These are phyloP conservation scores for Lactarius trivialis DNA, from an alignment of 768 basidiomycete species.

Conservation along the genomic window DNA sequence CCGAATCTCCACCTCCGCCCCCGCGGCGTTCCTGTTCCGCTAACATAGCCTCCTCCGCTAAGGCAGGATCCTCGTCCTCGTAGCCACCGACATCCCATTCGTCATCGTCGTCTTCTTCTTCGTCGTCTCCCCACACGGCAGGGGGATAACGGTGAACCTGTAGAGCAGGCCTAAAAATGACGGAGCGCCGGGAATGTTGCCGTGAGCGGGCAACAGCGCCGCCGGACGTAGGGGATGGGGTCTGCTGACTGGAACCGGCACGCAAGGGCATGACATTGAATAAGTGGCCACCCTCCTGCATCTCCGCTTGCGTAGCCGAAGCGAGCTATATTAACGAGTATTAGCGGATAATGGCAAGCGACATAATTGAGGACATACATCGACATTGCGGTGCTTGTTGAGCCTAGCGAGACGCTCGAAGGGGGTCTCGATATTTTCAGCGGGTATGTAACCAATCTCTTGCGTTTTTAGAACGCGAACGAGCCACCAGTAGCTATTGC, in stretches of 20 bases:
- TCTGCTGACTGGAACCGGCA: slow-evolving; percentile 38
- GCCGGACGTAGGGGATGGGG: slow-evolving; percentile 45
- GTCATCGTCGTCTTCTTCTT: slow-evolving; percentile 47
- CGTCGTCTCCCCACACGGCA: slow-evolving; percentile 77
- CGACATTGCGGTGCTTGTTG: slow-evolving; percentile 96
- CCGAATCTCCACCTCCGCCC: slow-evolving; percentile 43
- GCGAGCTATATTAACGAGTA: slow-evolving; percentile 47
- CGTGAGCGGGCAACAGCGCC: slow-evolving; percentile 28
- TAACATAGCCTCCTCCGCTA: slow-evolving; percentile 51
- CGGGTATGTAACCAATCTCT: slow-evolving; percentile 98
- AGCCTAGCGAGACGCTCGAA: slow-evolving; percentile 92
- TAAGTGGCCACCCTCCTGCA: slow-evolving; percentile 52
- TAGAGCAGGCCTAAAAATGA: slow-evolving; percentile 67
- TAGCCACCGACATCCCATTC: slow-evolving; percentile 68
- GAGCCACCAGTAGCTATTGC: slow-evolving; percentile 99
- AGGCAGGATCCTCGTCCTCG: slow-evolving; percentile 59
- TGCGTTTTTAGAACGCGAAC: slow-evolving; percentile 97
- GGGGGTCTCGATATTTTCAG: slow-evolving; percentile 98
- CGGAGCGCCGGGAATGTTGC: slow-evolving; percentile 30
- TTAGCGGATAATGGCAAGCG: neutral
- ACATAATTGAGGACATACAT: slow-evolving; percentile 48
- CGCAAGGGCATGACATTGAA: slow-evolving; percentile 46
- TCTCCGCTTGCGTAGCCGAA: slow-evolving; percentile 65
- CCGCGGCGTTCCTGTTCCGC: slow-evolving; percentile 32
- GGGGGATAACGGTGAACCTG: slow-evolving; percentile 72